A percentile compares a stretch with the other conserved stretches of the same genome.
These are phyloP conservation scores for Cercophora samala DNA, from an alignment of 495 filamentous ascomycete species.

Conservation along the genomic window DNA sequence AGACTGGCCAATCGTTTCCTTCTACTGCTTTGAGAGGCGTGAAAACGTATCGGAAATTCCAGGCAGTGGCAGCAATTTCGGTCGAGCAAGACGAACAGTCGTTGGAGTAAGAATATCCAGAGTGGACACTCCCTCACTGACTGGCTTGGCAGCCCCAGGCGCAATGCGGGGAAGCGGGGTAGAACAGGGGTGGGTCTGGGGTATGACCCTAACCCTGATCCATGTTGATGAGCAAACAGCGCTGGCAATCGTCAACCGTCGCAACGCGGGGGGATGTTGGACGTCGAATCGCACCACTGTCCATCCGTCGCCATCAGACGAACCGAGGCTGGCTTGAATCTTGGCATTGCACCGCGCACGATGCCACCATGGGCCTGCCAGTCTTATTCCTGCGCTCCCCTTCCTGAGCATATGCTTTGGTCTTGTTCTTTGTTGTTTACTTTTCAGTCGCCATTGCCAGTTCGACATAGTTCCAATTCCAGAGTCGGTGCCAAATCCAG, in stretches of 20 bases:
- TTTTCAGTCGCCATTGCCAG: neutral
- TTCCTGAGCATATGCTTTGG: neutral
- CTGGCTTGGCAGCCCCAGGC: neutral
- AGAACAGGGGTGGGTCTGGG: neutral
- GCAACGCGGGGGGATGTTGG: neutral
- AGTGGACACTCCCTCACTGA: neutral
- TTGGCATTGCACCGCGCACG: neutral
- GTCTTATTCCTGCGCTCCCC: neutral
- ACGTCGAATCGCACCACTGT: neutral
- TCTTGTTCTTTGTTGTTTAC: neutral
- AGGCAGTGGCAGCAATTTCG: neutral
- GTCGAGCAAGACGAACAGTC: neutral
- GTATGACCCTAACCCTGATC: neutral
- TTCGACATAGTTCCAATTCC: neutral
- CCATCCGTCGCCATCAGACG: neutral
- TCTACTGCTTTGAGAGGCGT: too few species aligned
- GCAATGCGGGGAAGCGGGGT: constrained; percentile 1
- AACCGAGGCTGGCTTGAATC: neutral
- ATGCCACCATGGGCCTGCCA: neutral
- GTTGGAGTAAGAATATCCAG: neutral
- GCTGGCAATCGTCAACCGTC: neutral
- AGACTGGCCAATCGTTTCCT: neutral
- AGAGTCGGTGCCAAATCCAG: neutral
- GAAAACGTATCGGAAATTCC: too few species aligned
- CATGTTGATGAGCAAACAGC: neutral